Base-by-base conservation (phyloP, 139 green algal genomes). In the Ettlia oleoabundans region DNA sequence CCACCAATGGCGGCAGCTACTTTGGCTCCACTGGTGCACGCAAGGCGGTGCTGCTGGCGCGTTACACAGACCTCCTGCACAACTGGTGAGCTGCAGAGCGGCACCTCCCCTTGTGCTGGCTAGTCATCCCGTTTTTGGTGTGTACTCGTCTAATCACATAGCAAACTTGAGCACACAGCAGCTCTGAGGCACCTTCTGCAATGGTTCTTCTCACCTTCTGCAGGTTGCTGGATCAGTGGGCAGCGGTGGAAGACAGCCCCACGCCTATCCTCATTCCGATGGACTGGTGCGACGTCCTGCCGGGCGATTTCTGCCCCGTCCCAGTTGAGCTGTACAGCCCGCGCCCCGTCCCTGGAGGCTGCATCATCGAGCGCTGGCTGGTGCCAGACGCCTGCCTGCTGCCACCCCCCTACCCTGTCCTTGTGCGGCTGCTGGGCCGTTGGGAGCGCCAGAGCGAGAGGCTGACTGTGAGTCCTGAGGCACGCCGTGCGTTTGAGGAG, bases 31-130 rank as follows among this genome's bases (percentile, higher is more conserved):
- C 2, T 24, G 84, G 84, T 19, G 84, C 83, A 26, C 6, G 35
- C 21, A 87, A 88, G 70, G 84, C 84, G 18, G 81, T 88, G 10
- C 67, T 88, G 77, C 81, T 88, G 67, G 84, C 84, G 1, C 77
- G 79, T 66, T 88, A 88, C 42, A 77, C 69, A 8, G 84, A 88
- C 82, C 32, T 83, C 13, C 40, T 88, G 61, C 76, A 65, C 5
- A 37, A 35, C 30, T 88, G 83, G 83, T 83, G 78, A 61, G 66
- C n/a, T n/a, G n/a, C n/a, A n/a, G n/a, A n/a, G n/a, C n/a, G n/a
- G n/a, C n/a, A n/a, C n/a, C n/a, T n/a, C n/a, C n/a, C n/a, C n/a
- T n/a, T n/a, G 28, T 38, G 21, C 8, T 32, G 24, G 3, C 26
- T 32, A 9, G 24, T 38, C 26, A 26, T n/a, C 61, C 35, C 24